Evolutionary conservation across 2,329 filamentous ascomycete genomes (phyloP), one percentile per base, ranked within the genome.

Genomic region (Penicillium italicum): DNA sequence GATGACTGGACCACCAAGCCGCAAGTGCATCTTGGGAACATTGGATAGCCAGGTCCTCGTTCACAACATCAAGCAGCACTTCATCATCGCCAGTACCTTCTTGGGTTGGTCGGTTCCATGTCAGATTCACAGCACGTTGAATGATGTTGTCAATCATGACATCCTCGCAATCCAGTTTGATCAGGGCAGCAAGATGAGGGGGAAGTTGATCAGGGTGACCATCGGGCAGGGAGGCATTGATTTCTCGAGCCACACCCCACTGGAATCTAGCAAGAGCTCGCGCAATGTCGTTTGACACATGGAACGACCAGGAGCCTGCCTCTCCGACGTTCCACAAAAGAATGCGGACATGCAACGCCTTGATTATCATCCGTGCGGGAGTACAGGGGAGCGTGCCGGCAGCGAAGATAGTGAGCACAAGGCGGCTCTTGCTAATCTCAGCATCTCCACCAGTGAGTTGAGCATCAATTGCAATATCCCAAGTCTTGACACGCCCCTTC

Each of bases 401-500:
- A 9, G 92, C 91, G 66, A 97, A 86, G 26, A 97, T 80, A 0
- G 92, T 96, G 47, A 97, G 79, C 0, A 93, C 84, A 31, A 97
- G 80, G 47, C 93, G 86, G 72, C 90, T 91, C 73, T 89, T 91
- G 78, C 88, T 96, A 64, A 97, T 89, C 71, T 96, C 90, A 9
- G 87, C 83, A 72, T 97, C 93, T 14, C 93, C 92, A 40, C 93
- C 93, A 10, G 90, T 90, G 20, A 97, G 81, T 72, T 97, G 93
- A 26, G 93, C 91, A 72, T 97, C 93, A 52, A 97, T 82, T 14
- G 92, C 92, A 66, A 96, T 96, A 33, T 88, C 84, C 93, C 93
- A 97, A 0, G 91, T 90, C 75, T 96, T 94, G 66, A 96, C 83
- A 28, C 93, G 85, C 7, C 90, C 92, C 49, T 83, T 84, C 72